These are phyloP conservation scores for Malus sylvestris DNA, from an alignment of 306 rosid species.

Conservation along the genomic window DNA sequence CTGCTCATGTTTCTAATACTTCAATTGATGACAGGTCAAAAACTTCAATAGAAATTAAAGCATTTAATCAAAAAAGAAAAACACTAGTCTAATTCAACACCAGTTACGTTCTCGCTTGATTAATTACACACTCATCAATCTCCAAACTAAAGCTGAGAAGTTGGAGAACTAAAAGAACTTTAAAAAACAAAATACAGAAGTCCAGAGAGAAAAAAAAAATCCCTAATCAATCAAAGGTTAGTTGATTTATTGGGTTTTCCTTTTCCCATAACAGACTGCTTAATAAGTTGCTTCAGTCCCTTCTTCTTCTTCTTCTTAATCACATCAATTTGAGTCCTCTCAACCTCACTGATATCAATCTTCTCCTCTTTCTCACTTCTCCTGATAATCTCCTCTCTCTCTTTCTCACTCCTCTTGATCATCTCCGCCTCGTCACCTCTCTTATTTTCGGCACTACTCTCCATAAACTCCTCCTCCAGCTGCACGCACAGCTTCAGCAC, in stretches of 20 bases:
- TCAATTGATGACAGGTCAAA: background rate
- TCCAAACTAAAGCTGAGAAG: background rate
- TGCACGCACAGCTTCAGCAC: conserved; percentile 58
- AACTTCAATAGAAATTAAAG: background rate
- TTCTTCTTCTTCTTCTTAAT: conserved; percentile 26
- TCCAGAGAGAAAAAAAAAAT: too few species aligned
- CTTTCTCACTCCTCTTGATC: conserved; percentile 12
- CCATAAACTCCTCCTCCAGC: conserved; percentile 39
- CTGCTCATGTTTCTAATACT: too few species aligned
- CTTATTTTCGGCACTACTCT: conserved; percentile 18
- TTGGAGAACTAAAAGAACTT: background rate
- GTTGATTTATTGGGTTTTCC: background rate
- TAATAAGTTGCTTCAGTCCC: conserved; percentile 46
- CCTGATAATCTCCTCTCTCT: background rate
- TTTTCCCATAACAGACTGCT: conserved; percentile 32
- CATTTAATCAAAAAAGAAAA: background rate
- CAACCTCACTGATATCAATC: background rate
- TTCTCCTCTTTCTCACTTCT: background rate
- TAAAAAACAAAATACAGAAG: background rate
- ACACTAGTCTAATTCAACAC: background rate
- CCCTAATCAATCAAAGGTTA: background rate
- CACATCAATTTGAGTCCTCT: background rate
- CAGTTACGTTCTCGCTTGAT: background rate
- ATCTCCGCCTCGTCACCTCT: conserved; percentile 25
- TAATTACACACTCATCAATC: background rate